Conservation (phyloP, 352 stramenopile genomes). For the Globisporangium perplexum region DNA sequence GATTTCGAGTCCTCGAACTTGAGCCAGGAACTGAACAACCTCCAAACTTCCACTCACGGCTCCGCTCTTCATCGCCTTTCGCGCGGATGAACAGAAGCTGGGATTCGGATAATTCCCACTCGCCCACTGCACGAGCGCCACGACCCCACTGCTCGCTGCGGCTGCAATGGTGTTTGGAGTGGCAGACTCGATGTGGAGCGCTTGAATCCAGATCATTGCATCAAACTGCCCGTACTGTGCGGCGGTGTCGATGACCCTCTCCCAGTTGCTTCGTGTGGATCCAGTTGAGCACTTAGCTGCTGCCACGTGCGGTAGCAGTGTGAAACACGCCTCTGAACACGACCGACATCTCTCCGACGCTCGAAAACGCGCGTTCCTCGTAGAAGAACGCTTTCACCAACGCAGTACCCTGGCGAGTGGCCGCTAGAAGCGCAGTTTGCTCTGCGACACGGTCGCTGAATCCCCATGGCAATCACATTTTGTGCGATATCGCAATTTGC, state of each 20-base stretch:
- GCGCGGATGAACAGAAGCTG: background rate
- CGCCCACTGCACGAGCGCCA: slow-evolving; percentile 1
- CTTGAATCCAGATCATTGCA: slow-evolving; percentile 42
- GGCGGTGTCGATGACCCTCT: slow-evolving; percentile 42
- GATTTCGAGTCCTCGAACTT: slow-evolving; percentile 1
- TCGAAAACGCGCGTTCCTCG: background rate
- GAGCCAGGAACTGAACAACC: slow-evolving; percentile 4
- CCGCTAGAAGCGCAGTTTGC: background rate
- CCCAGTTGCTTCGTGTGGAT: slow-evolving; percentile 46
- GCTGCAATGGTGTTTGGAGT: background rate
- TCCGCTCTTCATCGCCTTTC: slow-evolving; percentile 3
- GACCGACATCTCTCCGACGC: background rate
- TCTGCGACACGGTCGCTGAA: background rate
- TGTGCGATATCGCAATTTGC: background rate
- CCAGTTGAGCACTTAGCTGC: slow-evolving; percentile 44
- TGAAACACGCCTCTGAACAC: slow-evolving; percentile 29
- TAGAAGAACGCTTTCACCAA: slow-evolving; percentile 1
- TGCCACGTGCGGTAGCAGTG: slow-evolving; percentile 35
- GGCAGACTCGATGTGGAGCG: slow-evolving; percentile 14
- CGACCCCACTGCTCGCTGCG: slow-evolving; percentile 1
- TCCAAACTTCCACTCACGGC: slow-evolving; percentile 1
- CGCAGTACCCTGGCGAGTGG: background rate
- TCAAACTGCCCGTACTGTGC: slow-evolving; percentile 39
- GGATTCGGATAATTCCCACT: background rate
- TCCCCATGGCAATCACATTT: background rate